phyloP scores from a whole-genome alignment of 257 asterid species.

The Capsicum pubescens region DNA sequence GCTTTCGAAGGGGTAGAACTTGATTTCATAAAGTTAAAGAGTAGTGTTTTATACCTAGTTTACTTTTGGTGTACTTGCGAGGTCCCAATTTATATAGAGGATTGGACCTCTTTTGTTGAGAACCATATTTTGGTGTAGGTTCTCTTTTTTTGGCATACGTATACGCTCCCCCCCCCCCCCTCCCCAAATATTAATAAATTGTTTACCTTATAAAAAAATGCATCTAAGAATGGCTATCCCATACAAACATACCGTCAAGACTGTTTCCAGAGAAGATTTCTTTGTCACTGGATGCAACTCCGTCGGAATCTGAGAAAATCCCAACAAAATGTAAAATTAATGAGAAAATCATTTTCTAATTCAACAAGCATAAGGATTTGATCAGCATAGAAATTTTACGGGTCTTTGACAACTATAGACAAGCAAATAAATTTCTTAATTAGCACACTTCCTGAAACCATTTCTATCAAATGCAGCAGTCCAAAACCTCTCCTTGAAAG shows the following conservation, averaged over 20 bases:
- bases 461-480: slow-evolving; percentile 19
- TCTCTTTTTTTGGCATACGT: no score
- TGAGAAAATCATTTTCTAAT: neutral
- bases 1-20: no score
- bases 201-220: no score
- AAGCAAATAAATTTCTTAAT: slow-evolving; percentile 17
- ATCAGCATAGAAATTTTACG: neutral
- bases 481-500: neutral
- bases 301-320: slow-evolving; percentile 79
- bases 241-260: slow-evolving; percentile 73
- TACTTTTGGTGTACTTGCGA: no score
- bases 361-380: slow-evolving; percentile 5
- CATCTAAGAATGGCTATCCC: neutral
- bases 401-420: neutral
- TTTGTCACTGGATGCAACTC: slow-evolving; percentile 88
- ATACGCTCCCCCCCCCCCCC: no score
- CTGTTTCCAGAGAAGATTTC: slow-evolving; percentile 91
- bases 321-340: slow-evolving; percentile 30
- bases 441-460: slow-evolving; percentile 21
- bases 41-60: no score
- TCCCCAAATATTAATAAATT: no score
- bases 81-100: no score
- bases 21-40: no score
- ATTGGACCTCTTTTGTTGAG: no score
- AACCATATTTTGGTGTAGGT: no score